Conservation (phyloP, 108 stramenopile species). For the Cyclotella distinguenda region DNA sequence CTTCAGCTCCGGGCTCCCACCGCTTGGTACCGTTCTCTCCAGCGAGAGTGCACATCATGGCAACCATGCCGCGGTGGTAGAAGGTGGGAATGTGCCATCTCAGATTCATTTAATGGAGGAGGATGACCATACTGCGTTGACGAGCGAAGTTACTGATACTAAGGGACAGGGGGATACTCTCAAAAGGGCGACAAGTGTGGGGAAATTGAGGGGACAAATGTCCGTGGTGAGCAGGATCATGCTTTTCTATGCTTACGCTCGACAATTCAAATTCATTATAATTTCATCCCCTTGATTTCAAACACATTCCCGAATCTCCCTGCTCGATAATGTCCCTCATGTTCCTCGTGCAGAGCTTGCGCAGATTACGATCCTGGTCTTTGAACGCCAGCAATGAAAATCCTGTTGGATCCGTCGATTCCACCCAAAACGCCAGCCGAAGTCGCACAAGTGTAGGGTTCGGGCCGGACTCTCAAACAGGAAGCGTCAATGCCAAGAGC, state of each 20-base stretch:
- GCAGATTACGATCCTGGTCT: conserved; percentile 42
- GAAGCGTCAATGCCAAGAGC: background rate
- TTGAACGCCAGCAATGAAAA: conserved; percentile 16
- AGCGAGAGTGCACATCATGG: background rate
- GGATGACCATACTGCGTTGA: conserved; percentile 21
- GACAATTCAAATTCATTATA: no score
- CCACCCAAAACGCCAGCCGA: conserved; percentile 28
- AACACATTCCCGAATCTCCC: no score
- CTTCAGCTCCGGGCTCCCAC: conserved; percentile 22
- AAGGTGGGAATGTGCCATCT: conserved; percentile 1
- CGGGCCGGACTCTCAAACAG: background rate
- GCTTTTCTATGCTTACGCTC: background rate
- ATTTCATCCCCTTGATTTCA: no score
- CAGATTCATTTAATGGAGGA: conserved; percentile 34
- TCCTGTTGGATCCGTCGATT: conserved; percentile 33
- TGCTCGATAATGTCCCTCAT: background rate
- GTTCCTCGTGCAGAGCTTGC: conserved; percentile 9
- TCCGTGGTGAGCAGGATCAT: conserved; percentile 26
- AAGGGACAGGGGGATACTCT: conserved; percentile 3
- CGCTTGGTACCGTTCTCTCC: conserved; percentile 10
- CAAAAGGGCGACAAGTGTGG: conserved; percentile 26
- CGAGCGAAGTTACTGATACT: conserved; percentile 13
- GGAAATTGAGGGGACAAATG: conserved; percentile 21
- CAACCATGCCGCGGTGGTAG: background rate
- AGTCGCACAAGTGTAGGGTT: background rate